Percentiles rank a stretch among this genome's conserved stretches.
Conservation (phyloP, 805 yeast species). For the Nakazawaea laoshanensis region DNA sequence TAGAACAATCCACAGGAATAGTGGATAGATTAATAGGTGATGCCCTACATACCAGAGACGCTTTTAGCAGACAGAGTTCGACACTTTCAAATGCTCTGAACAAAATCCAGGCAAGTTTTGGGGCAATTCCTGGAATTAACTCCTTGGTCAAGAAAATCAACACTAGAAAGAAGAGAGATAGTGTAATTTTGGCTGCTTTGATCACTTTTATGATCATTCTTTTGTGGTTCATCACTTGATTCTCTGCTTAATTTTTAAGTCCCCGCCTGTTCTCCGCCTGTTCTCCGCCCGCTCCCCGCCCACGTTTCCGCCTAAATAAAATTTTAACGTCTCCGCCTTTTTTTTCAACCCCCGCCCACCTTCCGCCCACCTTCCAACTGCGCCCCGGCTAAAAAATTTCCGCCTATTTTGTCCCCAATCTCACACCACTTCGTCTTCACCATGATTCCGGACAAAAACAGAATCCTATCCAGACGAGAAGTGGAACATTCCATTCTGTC, state of each 20-base stretch:
- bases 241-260: no score
- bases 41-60: constrained; percentile 87
- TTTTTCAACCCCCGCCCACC: no score
- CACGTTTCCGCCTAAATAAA: no score
- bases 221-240: constrained; percentile 30
- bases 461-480: constrained; percentile 30
- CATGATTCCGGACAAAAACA: constrained; percentile 7
- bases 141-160: constrained; percentile 71
- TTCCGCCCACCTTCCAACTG: no score
- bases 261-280: no score
- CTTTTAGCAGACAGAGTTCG: constrained; percentile 63
- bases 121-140: constrained; percentile 76
- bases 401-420: no score
- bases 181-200: constrained; percentile 70
- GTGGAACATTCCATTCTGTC: constrained; percentile 51
- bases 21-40: constrained; percentile 77
- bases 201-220: constrained; percentile 67
- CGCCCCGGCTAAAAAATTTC: no score
- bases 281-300: no score
- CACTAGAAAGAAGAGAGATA: constrained; percentile 82
- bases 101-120: constrained; percentile 50
- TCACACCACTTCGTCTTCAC: no score
- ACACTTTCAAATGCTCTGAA: constrained; percentile 55
- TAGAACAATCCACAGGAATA: constrained; percentile 61
- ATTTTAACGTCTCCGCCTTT: no score